Base-by-base conservation (phyloP, 306 rosid genomes). In the Citrullus mucosospermus region DNA sequence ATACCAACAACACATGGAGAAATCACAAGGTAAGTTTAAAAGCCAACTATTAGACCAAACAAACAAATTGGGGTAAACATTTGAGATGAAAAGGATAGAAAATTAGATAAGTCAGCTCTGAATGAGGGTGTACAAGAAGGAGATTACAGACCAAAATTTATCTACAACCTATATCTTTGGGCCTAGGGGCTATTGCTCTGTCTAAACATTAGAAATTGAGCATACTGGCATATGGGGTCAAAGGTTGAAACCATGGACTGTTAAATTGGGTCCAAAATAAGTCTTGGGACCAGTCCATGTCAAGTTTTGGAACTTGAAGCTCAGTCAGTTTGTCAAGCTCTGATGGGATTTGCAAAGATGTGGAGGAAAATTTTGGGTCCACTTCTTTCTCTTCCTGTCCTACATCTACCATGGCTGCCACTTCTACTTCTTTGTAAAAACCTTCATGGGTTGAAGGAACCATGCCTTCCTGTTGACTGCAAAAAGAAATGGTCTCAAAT, bases 181-280 rank as follows among this genome's bases (percentile, higher is more conserved):
- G 30, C 22, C 43, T 30, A 78, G 13, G 71, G 61, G 22, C 22
- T 28, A 61, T 18, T 57, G 20, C 2, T 11, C 20, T 25, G 60
- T 57, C 10, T 7, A 15, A 65, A 16, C 76, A 56, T 59, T 82
- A 86, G 70, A 89, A 87, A 75, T 92, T 95, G 3, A 90, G 80
- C 76, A 92, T 70, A 80, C 84, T 87, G 77, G 95, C 81, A 72
- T 74, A 82, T 34, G 96, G 86, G 81, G 93, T 89, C 73, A 89
- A 67, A 61, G 68, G 86, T 73, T 88, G 97, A 1, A 91, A 85
- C 99, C 97, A 92, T 2, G 99, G 99, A 25, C 99, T 92, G 36
- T 81, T 88, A 59, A 92, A 62, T 9, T 89, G 93, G 41, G 93
- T 79, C 95, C 96, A 95, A 75, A 82, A 81, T 6, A 80, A 75